Evolutionary conservation across 768 basidiomycete genomes (phyloP).

Genomic region (Boletus vinaceobasis): DNA sequence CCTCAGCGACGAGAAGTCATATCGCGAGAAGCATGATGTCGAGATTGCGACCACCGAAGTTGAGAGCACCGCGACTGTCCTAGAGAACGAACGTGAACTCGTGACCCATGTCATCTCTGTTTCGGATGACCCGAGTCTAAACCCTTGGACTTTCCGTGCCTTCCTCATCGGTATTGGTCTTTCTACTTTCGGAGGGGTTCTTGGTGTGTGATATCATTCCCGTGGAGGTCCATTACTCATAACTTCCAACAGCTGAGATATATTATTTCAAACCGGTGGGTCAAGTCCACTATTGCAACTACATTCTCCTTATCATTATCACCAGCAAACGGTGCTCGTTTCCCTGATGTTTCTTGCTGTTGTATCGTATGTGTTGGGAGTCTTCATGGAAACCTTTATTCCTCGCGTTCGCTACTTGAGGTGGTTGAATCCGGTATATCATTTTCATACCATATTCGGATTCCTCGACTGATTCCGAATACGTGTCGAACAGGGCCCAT

Average conservation of each 20-base stretch:
- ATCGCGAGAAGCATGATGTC: constrained; percentile 33
- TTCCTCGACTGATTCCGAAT: neutral
- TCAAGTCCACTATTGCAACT: neutral
- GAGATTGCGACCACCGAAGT: constrained; percentile 23
- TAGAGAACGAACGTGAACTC: constrained; percentile 45
- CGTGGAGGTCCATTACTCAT: constrained; percentile 1
- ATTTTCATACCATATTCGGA: neutral
- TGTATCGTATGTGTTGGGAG: constrained; percentile 48
- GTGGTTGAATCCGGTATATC: constrained; percentile 49
- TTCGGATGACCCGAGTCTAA: constrained; percentile 26
- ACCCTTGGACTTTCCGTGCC: constrained; percentile 40
- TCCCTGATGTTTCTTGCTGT: constrained; percentile 56
- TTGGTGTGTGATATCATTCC: constrained; percentile 34
- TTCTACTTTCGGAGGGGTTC: constrained; percentile 50
- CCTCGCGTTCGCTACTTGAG: constrained; percentile 43
- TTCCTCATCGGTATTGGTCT: constrained; percentile 55
- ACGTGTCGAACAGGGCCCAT: constrained; percentile 39
- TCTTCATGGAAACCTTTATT: constrained; percentile 43
- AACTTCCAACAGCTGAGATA: constrained; percentile 44
- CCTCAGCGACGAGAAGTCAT: constrained; percentile 18
- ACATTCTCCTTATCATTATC: neutral
- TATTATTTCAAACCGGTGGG: constrained; percentile 58
- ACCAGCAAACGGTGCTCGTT: constrained; percentile 50
- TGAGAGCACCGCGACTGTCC: constrained; percentile 17
- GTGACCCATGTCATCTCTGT: constrained; percentile 46